Evolutionary conservation across 2,329 filamentous ascomycete genomes (phyloP), one percentile per base, ranked within the genome.

Genomic region (Cercospora brassicicola): DNA sequence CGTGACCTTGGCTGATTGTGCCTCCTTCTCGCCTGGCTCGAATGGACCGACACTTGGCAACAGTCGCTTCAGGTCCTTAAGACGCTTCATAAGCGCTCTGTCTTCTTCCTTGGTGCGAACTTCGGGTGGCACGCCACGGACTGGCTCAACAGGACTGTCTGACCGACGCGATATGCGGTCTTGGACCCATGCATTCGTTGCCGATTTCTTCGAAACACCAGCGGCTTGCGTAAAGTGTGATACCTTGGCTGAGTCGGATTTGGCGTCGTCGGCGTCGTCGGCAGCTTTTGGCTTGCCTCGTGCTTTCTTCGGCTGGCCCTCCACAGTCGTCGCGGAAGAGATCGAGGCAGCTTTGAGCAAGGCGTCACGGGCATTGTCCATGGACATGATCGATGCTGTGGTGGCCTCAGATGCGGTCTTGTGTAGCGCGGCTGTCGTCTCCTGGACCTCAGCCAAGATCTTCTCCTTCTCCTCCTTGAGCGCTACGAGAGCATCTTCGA

Each of bases 401-500:
- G 53, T 33, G 31, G 23, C 20, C 23, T 64, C 62, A 28, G 62
- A 36, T 13, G 36, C 39, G 23, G 11, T 59, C 20, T 33, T 53
- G 9, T 59, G 23, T 61, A 62, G 68, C 13, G 59, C 60, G 18
- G 26, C 60, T 10, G 48, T 65, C 53, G 71, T 11, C 45, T 65
- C 59, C 59, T 60, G 57, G 1, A 73, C 39, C 63, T 73, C 66
- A 20, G 48, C 63, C 10, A 31, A 64, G 55, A 74, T 23, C 45
- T 60, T 69, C 59, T 66, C 66, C 39, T 72, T 72, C 26, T 65
- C 69, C 39, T 69, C 63, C 42, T 64, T 69, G 48, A 75, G 57
- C 36, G 70, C 72, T 42, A 61, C 62, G 20, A 68, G 55, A n/a
- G 66, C 71, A 13, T 60, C 51, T 61, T 74, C 72, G 10, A 76